Evolutionary conservation across 2,329 filamentous ascomycete species (phyloP).

Genomic region (Colletotrichum trifolii): DNA sequence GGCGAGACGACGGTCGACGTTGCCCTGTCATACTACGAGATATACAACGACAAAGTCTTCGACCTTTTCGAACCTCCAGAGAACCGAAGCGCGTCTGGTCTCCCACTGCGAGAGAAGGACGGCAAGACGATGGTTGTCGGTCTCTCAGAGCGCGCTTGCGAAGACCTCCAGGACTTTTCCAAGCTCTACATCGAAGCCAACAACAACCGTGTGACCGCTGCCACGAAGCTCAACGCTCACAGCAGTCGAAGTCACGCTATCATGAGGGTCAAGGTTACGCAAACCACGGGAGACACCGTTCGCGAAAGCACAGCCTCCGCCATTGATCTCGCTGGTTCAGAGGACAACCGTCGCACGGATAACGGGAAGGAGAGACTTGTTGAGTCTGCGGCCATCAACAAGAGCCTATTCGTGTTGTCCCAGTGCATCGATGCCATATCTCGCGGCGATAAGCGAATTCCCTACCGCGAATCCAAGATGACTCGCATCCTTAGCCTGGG

Average conservation of each 20-base stretch:
- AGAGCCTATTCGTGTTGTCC: conserved; percentile 92
- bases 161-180: conserved; percentile 90
- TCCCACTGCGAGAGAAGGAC: conserved; percentile 86
- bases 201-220: conserved; percentile 86
- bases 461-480: conserved; percentile 97
- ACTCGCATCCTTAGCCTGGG: conserved; percentile 91
- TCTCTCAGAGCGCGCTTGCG: conserved; percentile 83
- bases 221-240: conserved; percentile 92
- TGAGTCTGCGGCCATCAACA: conserved; percentile 98
- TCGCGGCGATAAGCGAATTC: conserved; percentile 78
- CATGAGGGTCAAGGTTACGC: conserved; percentile 86
- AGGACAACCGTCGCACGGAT: conserved; percentile 93
- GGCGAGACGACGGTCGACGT: conserved; percentile 79
- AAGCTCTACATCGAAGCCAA: conserved; percentile 91
- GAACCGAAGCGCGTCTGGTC: conserved; percentile 82
- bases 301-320: conserved; percentile 88
- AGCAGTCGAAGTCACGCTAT: conserved; percentile 92
- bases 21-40: conserved; percentile 91
- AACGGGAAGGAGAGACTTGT: conserved; percentile 92
- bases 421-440: conserved; percentile 97
- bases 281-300: conserved; percentile 75
- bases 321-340: conserved; percentile 94
- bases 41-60: conserved; percentile 96
- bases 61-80: conserved; percentile 90
- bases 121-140: conserved; percentile 90